Base-by-base conservation (phyloP, 306 rosid genomes). In the Mucuna pruriens region DNA sequence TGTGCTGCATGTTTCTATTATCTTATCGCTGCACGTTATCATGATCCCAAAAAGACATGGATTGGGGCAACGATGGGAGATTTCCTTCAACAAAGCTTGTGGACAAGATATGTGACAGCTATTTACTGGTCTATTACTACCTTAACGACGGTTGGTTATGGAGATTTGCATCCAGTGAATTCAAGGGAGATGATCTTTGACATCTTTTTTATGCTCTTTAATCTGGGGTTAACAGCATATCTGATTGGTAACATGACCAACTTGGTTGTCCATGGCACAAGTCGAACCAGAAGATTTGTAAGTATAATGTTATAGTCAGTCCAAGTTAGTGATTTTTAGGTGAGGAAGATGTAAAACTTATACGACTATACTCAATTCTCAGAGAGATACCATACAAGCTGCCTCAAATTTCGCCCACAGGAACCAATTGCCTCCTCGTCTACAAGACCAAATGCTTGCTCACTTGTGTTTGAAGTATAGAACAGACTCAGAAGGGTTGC, bases 191-290 rank as follows among this genome's bases (percentile, higher is more conserved):
- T 93, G 98, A 10, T 90, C 77, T 93, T 93, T 79, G 94, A 92
- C 85, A 93, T 90, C 75, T 87, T 89, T 82, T 96, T 87, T 82
- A 96, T 92, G 98, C 90, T 96, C 22, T 96, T 93, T 78, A 96
- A 93, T 76, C 88, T 93, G 70, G 98, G 97, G 8, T 89, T 96
- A 87, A 96, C 97, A 0, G 92, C 99, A 16, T 96, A 93, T 78
- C 91, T 96, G 86, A 96, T 96, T 51, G 99, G 99, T 83, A 96
- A 96, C 34, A 96, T 96, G 98, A 96, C 98, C 82, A 93, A 96
- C 85, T 90, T 96, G 82, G 92, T 96, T 61, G 99, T 96, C 81
- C 96, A 96, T 11, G 97, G 92, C 76, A 96, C 97, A 52, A 90
- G 99, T 80, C 83, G 97, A 52, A 96, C 98, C 9, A 87, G 98